Percentiles rank a stretch among this genome's conserved stretches.
These are phyloP conservation scores for Boletus mariae DNA, from an alignment of 1,284 basidiomycete genomes.

Conservation along the genomic window DNA sequence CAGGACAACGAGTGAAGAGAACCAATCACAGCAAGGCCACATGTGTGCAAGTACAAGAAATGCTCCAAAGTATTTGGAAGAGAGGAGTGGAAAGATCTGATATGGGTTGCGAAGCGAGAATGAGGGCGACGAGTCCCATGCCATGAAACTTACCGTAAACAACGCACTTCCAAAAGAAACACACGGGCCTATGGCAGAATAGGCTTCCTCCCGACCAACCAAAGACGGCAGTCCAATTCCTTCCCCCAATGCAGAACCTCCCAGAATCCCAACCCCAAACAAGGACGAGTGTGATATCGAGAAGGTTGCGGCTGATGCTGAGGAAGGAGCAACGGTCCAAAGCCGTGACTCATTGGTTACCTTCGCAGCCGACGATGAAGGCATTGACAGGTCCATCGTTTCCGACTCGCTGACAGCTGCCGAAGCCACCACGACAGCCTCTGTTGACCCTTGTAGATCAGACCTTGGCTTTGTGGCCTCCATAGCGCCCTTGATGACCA, in stretches of 20 bases:
- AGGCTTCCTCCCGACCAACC: background rate
- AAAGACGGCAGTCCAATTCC: background rate
- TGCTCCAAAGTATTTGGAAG: background rate
- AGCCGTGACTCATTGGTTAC: conserved; percentile 22
- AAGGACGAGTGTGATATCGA: conserved; percentile 18
- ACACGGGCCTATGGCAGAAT: conserved; percentile 6
- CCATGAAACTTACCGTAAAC: conserved; percentile 18
- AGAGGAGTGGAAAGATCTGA: background rate
- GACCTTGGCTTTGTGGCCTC: conserved; percentile 2
- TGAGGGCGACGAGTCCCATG: conserved; percentile 7
- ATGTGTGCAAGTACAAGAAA: conserved; percentile 7
- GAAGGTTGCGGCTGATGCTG: conserved; percentile 4
- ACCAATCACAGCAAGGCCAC: conserved; percentile 13
- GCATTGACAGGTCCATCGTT: background rate
- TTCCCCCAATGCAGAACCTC: background rate
- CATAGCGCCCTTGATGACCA: conserved; percentile 53
- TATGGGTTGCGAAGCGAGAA: background rate
- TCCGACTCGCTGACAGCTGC: background rate
- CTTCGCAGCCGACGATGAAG: conserved; percentile 1
- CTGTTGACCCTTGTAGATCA: background rate
- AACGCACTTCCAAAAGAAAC: conserved; percentile 18
- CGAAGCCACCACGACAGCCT: background rate
- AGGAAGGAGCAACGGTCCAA: conserved; percentile 12
- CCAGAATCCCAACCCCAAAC: conserved; percentile 11
- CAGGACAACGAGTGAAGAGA: background rate